phyloP scores from a whole-genome alignment of 306 rosid species.

The Calophaca sinica region DNA sequence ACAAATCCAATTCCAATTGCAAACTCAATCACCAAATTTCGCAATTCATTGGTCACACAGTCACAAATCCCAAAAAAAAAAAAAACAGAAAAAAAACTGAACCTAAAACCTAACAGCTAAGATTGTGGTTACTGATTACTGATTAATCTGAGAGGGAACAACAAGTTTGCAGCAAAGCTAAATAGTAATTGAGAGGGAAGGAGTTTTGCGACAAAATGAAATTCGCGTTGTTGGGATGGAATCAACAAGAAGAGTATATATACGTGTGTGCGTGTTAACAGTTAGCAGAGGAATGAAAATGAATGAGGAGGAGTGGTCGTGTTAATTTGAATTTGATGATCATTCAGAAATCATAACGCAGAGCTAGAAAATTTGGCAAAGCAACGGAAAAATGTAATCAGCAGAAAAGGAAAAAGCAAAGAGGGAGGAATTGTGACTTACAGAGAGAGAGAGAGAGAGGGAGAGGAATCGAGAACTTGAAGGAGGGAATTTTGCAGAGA shows the following conservation, averaged over 20 bases:
- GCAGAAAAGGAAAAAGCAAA: neutral
- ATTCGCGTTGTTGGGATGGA: neutral
- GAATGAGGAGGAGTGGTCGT: neutral
- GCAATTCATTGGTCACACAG: slow-evolving; percentile 32
- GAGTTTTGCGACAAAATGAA: neutral
- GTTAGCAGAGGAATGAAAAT: slow-evolving; percentile 11
- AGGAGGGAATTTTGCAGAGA: slow-evolving; percentile 34
- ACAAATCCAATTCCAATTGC: slow-evolving; percentile 34
- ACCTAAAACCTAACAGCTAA: slow-evolving; percentile 8
- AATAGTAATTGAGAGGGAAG: neutral
- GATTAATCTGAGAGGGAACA: neutral
- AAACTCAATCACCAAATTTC: slow-evolving; percentile 40
- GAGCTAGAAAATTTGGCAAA: neutral
- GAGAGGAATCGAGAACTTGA: slow-evolving; percentile 45
- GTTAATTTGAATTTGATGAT: slow-evolving; percentile 42
- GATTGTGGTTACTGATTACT: neutral
- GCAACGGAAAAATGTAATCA: neutral
- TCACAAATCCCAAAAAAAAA: slow-evolving; percentile 5
- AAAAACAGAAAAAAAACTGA: neutral
- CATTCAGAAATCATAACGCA: neutral
- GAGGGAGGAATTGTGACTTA: slow-evolving; percentile 25
- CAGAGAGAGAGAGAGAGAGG: slow-evolving; percentile 32
- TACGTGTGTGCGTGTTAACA: neutral
- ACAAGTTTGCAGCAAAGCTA: neutral
- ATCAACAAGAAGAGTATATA: neutral